Evolutionary conservation across 2,329 filamentous ascomycete species (phyloP), one percentile per base, ranked within the genome.

Genomic region (Coniochaeta prunicola): DNA sequence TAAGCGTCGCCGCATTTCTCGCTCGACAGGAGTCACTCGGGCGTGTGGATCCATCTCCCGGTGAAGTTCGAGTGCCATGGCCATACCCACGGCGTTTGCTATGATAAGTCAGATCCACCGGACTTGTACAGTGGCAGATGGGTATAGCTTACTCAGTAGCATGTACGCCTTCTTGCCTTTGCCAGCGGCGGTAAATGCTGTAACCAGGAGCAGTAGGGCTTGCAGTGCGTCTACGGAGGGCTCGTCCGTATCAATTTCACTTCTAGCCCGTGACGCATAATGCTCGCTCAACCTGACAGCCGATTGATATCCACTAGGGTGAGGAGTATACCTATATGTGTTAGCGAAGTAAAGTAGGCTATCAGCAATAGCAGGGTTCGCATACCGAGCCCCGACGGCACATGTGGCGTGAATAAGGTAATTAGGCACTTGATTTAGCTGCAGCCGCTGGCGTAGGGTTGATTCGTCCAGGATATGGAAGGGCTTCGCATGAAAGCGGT

Each of bases 111-210:
- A 45, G 40, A 24, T 12, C 17, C 3, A 21, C 10, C 6, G 12
- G 3, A 45, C 4, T n/a, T 26, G 19, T 21, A 26, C 24, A 26
- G 3, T 21, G 19, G 40, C 8, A 15, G 12, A 19, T 40, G 36
- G 8, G 12, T 40, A 40, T 60, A 62, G 3, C 60, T 21, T 85
- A 90, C 90, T 84, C 65, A 96, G 79, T 40, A 92, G 79, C 91
- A 96, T 96, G 65, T 92, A 94, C 1, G 90, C 87, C 72, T 90
- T 94, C 73, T 90, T 93, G 17, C 91, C 90, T 66, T 88, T 86
- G 28, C 91, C 91, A 31, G 85, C 80, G 36, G 91, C 90, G 55
- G 87, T 91, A 66, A 86, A 92, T 3, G 90, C 87, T 68, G 88
- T 85, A 0, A 88, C 85, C 2, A 96, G 81, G 10, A 96, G 78